Percentiles rank a stretch among this genome's conserved stretches.
Evolutionary conservation across 306 rosid genomes (phyloP).

Genomic region (Mucuna pruriens): DNA sequence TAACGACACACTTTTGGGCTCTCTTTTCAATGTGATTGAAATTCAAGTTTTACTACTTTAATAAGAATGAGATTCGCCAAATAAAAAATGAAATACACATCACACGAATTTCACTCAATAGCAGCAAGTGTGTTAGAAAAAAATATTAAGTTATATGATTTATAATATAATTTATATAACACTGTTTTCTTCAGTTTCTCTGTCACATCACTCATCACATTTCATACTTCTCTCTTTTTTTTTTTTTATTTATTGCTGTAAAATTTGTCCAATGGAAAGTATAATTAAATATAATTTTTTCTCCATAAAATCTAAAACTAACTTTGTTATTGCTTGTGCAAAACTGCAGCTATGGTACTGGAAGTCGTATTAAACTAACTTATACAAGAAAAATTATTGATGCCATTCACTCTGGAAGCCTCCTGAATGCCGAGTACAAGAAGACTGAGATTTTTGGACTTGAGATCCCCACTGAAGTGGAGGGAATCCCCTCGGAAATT

Average conservation of each 20-base stretch:
- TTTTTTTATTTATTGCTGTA: not conserved
- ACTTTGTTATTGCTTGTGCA: not conserved
- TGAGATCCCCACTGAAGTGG: constrained; percentile 74
- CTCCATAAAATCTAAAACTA: not conserved
- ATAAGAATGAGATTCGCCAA: not conserved
- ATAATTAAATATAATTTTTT: not conserved
- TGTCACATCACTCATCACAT: not conserved
- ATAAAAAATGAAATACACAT: not conserved
- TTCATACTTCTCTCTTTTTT: too few relatives aligned
- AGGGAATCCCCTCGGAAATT: constrained; percentile 83
- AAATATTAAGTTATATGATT: too few relatives aligned
- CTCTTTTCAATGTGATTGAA: too few relatives aligned
- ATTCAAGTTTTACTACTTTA: too few relatives aligned
- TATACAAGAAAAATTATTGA: constrained; percentile 83
- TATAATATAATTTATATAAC: too few relatives aligned
- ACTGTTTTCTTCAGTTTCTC: too few relatives aligned
- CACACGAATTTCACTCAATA: not conserved
- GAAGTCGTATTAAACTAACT: constrained; percentile 72
- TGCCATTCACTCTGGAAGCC: constrained; percentile 82
- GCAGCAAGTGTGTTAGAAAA: not conserved
- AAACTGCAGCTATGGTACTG: constrained; percentile 71
- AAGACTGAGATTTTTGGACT: constrained; percentile 83
- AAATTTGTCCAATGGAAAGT: not conserved
- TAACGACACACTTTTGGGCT: too few relatives aligned
- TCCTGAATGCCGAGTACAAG: constrained; percentile 58